phyloP scores from a whole-genome alignment of 2,329 filamentous ascomycete genomes.

The Epichloe festucae region DNA sequence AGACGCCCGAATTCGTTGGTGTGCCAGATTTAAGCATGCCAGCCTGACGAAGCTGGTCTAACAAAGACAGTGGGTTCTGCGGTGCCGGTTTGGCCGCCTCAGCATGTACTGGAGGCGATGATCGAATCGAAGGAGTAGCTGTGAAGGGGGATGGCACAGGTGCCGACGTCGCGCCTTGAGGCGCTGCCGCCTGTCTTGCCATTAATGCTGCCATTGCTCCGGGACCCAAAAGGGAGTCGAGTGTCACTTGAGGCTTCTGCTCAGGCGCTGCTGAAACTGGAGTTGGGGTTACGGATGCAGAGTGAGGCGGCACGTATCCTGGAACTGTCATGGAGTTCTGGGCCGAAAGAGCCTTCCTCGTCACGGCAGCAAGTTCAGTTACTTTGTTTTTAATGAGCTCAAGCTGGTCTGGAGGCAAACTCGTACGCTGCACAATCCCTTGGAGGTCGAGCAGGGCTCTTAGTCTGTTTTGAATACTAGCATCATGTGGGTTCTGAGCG shows the following conservation, averaged over 20 bases:
- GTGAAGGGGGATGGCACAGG: constrained; percentile 22
- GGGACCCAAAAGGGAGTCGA: constrained; percentile 46
- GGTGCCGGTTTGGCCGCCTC: constrained; percentile 22
- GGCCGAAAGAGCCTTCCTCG: constrained; percentile 37
- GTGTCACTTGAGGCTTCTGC: constrained; percentile 27
- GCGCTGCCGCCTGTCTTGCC: constrained; percentile 37
- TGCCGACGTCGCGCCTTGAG: constrained; percentile 32
- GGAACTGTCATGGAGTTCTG: constrained; percentile 28
- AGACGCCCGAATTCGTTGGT: constrained; percentile 23
- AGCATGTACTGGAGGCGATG: constrained; percentile 32
- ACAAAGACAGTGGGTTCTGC: constrained; percentile 42
- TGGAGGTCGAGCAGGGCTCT: constrained; percentile 80
- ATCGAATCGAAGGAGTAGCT: constrained; percentile 28
- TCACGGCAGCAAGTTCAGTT: constrained; percentile 56
- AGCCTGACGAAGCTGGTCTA: constrained; percentile 55
- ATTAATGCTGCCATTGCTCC: constrained; percentile 47
- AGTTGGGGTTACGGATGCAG: constrained; percentile 21
- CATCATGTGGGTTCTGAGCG: constrained; percentile 63
- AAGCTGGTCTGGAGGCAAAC: constrained; percentile 68
- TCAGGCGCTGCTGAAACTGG: constrained; percentile 20
- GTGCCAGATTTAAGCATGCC: constrained; percentile 45
- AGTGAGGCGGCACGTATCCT: constrained; percentile 21
- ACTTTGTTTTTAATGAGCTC: constrained; percentile 77
- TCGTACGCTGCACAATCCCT: constrained; percentile 56
- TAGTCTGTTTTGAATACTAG: constrained; percentile 62